phyloP scores from a whole-genome alignment of 2,329 filamentous ascomycete genomes.

The Ceratocystis cacaofunesta region DNA sequence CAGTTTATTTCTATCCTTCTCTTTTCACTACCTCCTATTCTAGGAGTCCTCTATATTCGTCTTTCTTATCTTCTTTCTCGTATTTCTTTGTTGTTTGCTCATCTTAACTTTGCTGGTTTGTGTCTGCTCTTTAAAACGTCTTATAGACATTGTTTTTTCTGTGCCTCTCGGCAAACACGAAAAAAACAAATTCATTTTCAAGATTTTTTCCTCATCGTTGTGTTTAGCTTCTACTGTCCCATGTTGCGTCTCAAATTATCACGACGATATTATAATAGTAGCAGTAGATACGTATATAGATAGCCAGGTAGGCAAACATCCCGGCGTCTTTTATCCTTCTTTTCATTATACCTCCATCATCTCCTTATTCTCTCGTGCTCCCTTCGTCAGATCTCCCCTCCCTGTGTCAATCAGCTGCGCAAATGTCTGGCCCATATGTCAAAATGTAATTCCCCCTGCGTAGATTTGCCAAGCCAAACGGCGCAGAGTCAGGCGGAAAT shows the following conservation, averaged over 20 bases:
- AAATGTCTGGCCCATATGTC: constrained; percentile 16
- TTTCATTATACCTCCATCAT: neutral
- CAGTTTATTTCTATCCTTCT: neutral
- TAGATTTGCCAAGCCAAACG: constrained; percentile 36
- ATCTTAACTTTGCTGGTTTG: neutral
- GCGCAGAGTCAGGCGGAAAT: constrained; percentile 48
- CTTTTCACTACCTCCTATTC: neutral
- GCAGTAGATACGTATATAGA: neutral
- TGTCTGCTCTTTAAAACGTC: neutral
- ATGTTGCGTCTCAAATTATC: neutral
- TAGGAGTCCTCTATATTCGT: neutral
- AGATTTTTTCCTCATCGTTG: neutral
- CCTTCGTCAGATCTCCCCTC: neutral
- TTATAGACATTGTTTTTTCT: neutral
- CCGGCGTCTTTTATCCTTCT: neutral
- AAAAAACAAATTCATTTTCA: neutral
- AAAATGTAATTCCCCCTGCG: constrained; percentile 31
- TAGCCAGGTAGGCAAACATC: neutral
- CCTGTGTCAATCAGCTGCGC: constrained; percentile 13
- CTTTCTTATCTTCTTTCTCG: neutral
- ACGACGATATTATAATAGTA: neutral
- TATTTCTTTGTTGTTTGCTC: neutral
- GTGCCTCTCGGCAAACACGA: neutral
- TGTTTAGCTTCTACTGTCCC: neutral
- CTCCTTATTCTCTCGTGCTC: neutral